These are phyloP conservation scores for Ophiocordyceps polyrhachis-furcata DNA, from an alignment of 2,329 filamentous ascomycete species.

Conservation along the genomic window DNA sequence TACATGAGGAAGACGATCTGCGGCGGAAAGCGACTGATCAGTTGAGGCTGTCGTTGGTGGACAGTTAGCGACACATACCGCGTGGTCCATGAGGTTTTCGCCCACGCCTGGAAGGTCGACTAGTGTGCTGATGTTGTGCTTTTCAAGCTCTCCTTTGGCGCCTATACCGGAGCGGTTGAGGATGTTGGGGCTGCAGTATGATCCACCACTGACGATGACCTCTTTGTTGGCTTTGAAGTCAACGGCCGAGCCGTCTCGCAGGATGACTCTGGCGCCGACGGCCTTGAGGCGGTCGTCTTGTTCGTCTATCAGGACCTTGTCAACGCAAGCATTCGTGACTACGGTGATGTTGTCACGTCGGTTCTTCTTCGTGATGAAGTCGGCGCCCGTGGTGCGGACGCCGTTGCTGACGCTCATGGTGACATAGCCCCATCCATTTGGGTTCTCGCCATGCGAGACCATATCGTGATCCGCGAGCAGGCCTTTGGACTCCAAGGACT, in stretches of 20 bases:
- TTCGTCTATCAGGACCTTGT: conserved; percentile 29
- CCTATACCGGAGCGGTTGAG: conserved; percentile 34
- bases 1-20: conserved; percentile 42
- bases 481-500: conserved; percentile 35
- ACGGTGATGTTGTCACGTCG: conserved; percentile 25
- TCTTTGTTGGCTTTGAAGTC: conserved; percentile 14
- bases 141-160: conserved; percentile 20
- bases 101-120: conserved; percentile 29
- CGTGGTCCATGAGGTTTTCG: conserved; percentile 30
- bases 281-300: conserved; percentile 18
- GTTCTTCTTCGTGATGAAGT: conserved; percentile 25
- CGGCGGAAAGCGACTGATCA: not conserved
- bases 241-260: conserved; percentile 7
- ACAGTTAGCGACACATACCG: not conserved
- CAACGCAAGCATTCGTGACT: conserved; percentile 27
- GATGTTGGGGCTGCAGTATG: conserved; percentile 32
- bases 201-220: conserved; percentile 23
- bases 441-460: conserved; percentile 30
- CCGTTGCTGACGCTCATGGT: conserved; percentile 33
- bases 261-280: conserved; percentile 21
- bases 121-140: conserved; percentile 20
- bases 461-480: conserved; percentile 38
- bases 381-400: conserved; percentile 30
- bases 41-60: not conserved
- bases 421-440: conserved; percentile 36